A percentile compares a stretch with the other conserved stretches of the same genome.
These are phyloP conservation scores for Haplosporangium gracile DNA, from an alignment of 192 early-diverging fungal species.

Conservation along the genomic window DNA sequence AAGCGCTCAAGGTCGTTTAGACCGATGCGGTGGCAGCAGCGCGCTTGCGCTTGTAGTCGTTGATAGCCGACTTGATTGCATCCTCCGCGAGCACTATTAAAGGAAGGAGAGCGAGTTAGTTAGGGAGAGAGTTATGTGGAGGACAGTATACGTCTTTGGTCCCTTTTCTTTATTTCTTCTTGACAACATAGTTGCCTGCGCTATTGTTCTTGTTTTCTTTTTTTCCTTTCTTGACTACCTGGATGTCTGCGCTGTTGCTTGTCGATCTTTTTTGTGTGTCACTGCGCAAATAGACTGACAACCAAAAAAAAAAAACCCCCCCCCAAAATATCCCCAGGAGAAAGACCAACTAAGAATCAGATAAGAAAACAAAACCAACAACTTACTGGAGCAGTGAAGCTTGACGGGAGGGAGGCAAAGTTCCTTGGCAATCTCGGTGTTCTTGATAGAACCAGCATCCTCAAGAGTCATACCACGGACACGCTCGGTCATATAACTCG, in stretches of 20 bases:
- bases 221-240: too few species aligned
- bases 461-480: conserved; percentile 95
- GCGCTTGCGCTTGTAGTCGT: conserved; percentile 94
- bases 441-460: conserved; percentile 93
- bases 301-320: too few species aligned
- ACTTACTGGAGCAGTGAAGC: conserved; percentile 96
- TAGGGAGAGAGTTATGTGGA: neutral
- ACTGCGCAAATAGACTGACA: neutral
- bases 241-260: neutral
- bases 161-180: too few species aligned
- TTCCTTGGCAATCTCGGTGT: conserved; percentile 98
- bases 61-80: conserved; percentile 98
- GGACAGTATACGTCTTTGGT: too few species aligned
- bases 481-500: conserved; percentile 92
- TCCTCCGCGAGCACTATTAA: conserved; percentile 95
- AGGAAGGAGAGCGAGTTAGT: neutral
- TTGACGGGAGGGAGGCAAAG: conserved; percentile 96
- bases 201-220: too few species aligned
- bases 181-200: too few species aligned
- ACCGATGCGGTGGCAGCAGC: conserved; percentile 38
- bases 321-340: neutral
- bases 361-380: neutral
- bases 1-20: neutral
- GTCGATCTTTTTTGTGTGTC: neutral
- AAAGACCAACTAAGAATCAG: neutral